Base-by-base conservation (phyloP, 768 basidiomycete genomes). In the Hygrophorus pudorinus region DNA sequence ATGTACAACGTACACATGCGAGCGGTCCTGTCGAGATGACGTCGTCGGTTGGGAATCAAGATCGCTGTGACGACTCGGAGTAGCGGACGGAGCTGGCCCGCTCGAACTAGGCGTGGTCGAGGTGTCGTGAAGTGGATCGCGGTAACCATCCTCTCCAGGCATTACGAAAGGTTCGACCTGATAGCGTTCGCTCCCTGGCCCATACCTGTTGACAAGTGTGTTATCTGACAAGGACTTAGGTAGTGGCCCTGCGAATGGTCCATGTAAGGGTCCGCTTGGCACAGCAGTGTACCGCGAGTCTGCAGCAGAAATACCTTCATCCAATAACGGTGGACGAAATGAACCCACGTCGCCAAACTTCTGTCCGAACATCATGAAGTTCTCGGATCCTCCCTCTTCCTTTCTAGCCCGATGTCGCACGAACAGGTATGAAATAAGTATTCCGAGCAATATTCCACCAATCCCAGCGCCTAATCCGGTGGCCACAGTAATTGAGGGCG, bases 1-100 rank as follows among this genome's bases (percentile, higher is more conserved):
- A 49, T 79, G 79, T 27, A 81, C 68, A 32, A 78, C 74, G 49
- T 78, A 78, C 7, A 78, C 68, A 55, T 64, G 64, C 32, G 51
- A 40, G 14, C 43, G 46, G 34, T 51, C 53, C 34, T 50, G 54
- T 38, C 43, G 47, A 36, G 42, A 17, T 20, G 42, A 16, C 7
- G 28, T 17, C 43, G 38, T 39, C 33, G 32, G 30, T 34, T 38
- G 52, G 20, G 48, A 46, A 11, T 27, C 33, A 41, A 39, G 13
- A 13, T 46, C 30, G 34, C 43, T 44, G 7, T 20, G 43, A 16
- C 36, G 44, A 29, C 36, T 45, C 32, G 35, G 52, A 28, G 38
- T 45, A 36, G 50, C 43, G 18, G 48, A 16, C 13, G 29, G 7
- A 11, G 20, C 31, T 35, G 31, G 21, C 9, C 16, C 11, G 24